Base-by-base conservation (phyloP, 2,329 filamentous ascomycete species). In the Clonostachys solani region DNA sequence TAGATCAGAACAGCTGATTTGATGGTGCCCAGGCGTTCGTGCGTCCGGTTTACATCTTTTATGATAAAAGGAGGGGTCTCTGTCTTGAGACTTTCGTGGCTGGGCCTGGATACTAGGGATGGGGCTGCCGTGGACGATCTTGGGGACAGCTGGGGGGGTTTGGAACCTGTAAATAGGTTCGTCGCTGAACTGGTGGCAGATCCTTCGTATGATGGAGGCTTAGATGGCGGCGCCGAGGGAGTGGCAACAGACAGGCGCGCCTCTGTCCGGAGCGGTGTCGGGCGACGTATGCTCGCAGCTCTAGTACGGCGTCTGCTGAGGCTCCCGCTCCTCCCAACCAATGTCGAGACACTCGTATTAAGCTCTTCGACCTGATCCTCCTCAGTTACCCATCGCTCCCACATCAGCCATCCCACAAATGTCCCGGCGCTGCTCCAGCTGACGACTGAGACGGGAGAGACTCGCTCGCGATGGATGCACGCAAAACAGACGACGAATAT, bases 401-500 rank as follows among this genome's bases (percentile, higher is more conserved):
- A 96, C 9, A 96, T 65, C 15, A 90, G 72, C 92, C 92, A 99
- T 13, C 92, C 92, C 16, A 92, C 67, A 37, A 95, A 83, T 0
- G 92, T 96, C 17, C 84, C 84, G 40, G 89, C 74, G 58, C 86
- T 95, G 42, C 89, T 88, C 78, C 87, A 91, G 53, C 87, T 86
- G 12, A 95, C 91, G 5, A 97, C 84, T 1, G 89, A 84, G n/a
- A 95, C 83, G 3, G 92, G 92, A 34, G 87, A 91, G n/a, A 96
- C 83, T 37, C 90, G 82, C 56, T 92, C 84, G 56, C 92, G 84
- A 7, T 40, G 42, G 51, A 99, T 99, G 46, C 84, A 90, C 15
- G 92, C 84, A 62, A 99, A 99, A 67, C 89, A 95, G 54, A 92
- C 92, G 51, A 95, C 81, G 62, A 97, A 99, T 48, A 99, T 92